Evolutionary conservation across 495 filamentous ascomycete species (phyloP), one percentile per base, ranked within the genome.

Genomic region (Beverwykella pulmonaria): DNA sequence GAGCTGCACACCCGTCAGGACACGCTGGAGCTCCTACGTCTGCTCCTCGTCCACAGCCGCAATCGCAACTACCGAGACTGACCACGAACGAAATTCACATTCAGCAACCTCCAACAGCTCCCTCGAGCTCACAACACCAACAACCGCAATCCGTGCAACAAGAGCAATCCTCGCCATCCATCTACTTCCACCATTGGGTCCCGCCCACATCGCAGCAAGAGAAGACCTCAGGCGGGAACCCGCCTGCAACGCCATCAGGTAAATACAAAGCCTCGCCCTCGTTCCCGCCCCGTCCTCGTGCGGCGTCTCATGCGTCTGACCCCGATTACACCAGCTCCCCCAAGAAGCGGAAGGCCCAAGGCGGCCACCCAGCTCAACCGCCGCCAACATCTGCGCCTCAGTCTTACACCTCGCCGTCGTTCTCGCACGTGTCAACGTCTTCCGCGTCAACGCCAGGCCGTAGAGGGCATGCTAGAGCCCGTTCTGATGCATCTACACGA

Each of bases 161-260:
- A 55, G 78, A 78, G 52, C 73, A 82, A 57, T 78, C 84, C 8
- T 87, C 90, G 7, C 82, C 87, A 1, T 86, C 87, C 15, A 88
- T 96, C 53, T 95, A 91, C 73, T 96, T 96, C 65, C 92, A 96
- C 73, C 91, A 96, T 71, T 96, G 91, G 91, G 87, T 91, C 58
- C 93, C 93, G 5, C 92, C 92, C 26, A 81, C 79, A 15, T 82
- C 83, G 7, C 86, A 87, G 75, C 75, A 79, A 68, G 82, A 80
- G 59, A 75, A 81, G 54, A 75, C 79, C 66, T 59, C 78, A 66
- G 76, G 81, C 68, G 77, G 80, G 58, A 83, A 86, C 71, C 86
- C 87, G 75, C 82, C 86, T 69, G 80, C 83, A 74, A 85, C 85
- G 69, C 85, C 85, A 68, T 86, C 84, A 82, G 86, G 85, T 87